Evolutionary conservation across 768 basidiomycete species (phyloP), one percentile per base, ranked within the genome.

Genomic region (Mycena pura): DNA sequence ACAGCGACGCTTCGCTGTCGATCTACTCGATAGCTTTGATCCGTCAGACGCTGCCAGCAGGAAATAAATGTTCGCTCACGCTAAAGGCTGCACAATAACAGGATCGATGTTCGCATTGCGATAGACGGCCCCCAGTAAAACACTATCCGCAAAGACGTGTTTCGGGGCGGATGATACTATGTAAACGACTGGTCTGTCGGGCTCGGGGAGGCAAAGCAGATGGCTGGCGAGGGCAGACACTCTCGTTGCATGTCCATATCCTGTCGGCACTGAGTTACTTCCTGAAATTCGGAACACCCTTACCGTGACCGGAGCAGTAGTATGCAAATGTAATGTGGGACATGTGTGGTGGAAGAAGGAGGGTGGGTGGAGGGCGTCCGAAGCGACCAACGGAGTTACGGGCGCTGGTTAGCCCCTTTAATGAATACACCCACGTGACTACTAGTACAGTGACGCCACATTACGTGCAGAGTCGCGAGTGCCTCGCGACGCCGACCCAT

Each of bases 231-330:
- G 86, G 1, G 91, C 91, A 15, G 90, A 90, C 15, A 92, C 91
- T 34, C 91, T 85, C 3, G 91, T 93, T 9, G 91, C 91, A 69
- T 93, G 91, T n/a, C 91, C 89, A 56, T 89, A 92, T n/a, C 89
- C 88, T 90, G 6, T 62, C 21, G 39, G 55, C 17, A 15, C 8
- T 62, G 41, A 43, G 29, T 36, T 55, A 22, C 24, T 56, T 9
- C 14, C 44, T 21, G 19, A 27, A 22, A 13, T 39, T 17, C 24
- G 46, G 27, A 47, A 29, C 54, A 54, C 34, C 65, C 83, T 57
- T 52, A 88, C 89, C 90, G 69, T 91, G 90, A 13, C 90, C 90
- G 29, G 88, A 89, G 68, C 89, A 90, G 70, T 91, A 91, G 70
- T 89, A 91, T 0, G 85, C 89, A 51, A 89, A 79, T n/a, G 39